Evolutionary conservation across 805 yeast species (phyloP), one percentile per base, ranked within the genome.

Genomic region (Tetrapisispora fleetii): DNA sequence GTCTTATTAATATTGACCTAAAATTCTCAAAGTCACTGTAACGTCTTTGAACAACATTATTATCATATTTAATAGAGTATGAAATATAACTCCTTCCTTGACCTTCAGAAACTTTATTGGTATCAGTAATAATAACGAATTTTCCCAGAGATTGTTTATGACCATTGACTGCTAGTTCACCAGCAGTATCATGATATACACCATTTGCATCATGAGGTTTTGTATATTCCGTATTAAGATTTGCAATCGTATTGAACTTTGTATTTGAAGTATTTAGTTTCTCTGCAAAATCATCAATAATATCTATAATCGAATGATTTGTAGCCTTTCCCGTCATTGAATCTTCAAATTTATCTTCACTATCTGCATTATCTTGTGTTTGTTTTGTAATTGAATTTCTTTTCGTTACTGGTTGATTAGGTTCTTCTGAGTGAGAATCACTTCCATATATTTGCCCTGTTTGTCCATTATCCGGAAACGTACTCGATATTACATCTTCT

Each of bases 11-110:
- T 3, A 83, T 76, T 40, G 75, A 80, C 47, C 96, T 70, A 30
- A 93, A 73, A 48, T 84, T 77, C 59, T 88, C 97, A 65, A 93
- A 93, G 62, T 93, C 99, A 41, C 95, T 85, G 65, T 91, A 93
- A 41, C 98, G 71, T 57, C 98, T 73, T 32, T 85, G 76, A 8
- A 87, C 88, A 16, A 75, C 70, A 7, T 74, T 37, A n/a, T 56
- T 56, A 7, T 77, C 69, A 46, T 78, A 68, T 52, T 77, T 77
- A 50, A 91, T 85, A 14, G 95, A 80, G 63, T 91, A 91, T 0
- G 86, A 85, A 35, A 91, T 78, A 55, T 55, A 66, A 1, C 58
- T 58, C 42, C 66, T 57, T 16, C 68, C 63, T 49, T 62, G 67
- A 1, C 67, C 65, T 40, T 61, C 67, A 2, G 62, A 58, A 8